Conservation (phyloP, 345 rosid species). For the Mercurialis annua region DNA sequence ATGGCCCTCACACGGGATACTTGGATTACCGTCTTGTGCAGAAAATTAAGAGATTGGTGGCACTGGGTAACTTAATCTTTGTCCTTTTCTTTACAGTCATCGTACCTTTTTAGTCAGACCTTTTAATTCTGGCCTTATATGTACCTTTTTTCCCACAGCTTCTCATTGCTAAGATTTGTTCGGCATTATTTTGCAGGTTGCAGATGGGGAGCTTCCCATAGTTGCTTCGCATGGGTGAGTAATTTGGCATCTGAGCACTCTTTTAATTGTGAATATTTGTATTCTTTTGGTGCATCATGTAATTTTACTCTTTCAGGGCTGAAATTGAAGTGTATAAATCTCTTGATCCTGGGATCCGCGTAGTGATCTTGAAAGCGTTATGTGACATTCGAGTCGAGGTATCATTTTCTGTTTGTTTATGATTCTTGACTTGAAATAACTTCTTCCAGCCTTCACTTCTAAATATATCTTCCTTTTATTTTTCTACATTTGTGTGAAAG, state of each 20-base stretch:
- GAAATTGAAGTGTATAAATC: conserved; percentile 78
- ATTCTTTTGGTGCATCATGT: conserved; percentile 27
- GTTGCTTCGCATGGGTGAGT: conserved; percentile 97
- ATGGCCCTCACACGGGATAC: conserved; percentile 97
- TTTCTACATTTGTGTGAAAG: neutral
- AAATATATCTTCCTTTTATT: neutral
- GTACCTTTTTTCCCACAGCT: conserved; percentile 2
- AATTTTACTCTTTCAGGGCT: conserved; percentile 42
- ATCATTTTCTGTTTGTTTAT: conserved; percentile 19
- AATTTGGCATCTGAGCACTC: conserved; percentile 21
- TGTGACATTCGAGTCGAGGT: conserved; percentile 99
- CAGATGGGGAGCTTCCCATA: conserved; percentile 95
- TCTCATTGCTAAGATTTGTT: conserved; percentile 28
- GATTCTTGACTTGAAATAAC: neutral
- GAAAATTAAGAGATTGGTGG: conserved; percentile 99
- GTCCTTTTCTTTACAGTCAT: conserved; percentile 22
- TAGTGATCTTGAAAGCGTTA: conserved; percentile 89
- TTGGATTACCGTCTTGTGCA: conserved; percentile 96
- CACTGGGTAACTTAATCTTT: conserved; percentile 73
- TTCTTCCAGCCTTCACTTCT: neutral
- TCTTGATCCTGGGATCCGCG: conserved; percentile 93
- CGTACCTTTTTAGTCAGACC: conserved; percentile 21
- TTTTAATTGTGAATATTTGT: conserved; percentile 3
- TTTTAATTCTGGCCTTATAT: conserved; percentile 17
- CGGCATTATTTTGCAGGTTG: conserved; percentile 56